phyloP scores from a whole-genome alignment of 2,329 filamentous ascomycete genomes.

The Nannizzia gypsea region DNA sequence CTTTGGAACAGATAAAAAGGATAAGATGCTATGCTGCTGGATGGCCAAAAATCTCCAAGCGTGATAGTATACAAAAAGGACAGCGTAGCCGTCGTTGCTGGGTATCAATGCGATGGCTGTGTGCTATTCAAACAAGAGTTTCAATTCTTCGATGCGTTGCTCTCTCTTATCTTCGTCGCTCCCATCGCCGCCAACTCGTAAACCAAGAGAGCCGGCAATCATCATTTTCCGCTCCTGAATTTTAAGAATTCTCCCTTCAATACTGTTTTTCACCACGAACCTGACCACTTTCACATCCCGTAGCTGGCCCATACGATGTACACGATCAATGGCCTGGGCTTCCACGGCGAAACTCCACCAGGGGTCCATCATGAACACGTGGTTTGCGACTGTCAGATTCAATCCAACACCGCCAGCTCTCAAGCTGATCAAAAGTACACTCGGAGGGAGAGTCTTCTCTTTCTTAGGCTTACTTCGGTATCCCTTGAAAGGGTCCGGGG shows the following conservation, averaged over 20 bases:
- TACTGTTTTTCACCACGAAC: constrained; percentile 81
- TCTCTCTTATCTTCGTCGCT: constrained; percentile 84
- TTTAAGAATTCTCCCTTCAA: constrained; percentile 87
- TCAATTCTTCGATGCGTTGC: constrained; percentile 86
- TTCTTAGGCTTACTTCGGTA: constrained; percentile 5
- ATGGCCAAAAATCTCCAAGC: not conserved
- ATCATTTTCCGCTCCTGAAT: constrained; percentile 82
- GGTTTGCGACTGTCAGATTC: constrained; percentile 76
- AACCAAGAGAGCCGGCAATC: constrained; percentile 84
- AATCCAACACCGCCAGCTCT: constrained; percentile 86
- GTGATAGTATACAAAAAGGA: not conserved
- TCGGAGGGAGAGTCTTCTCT: constrained; percentile 14
- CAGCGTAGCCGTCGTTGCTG: not conserved
- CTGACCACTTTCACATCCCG: constrained; percentile 73
- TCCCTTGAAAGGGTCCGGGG: not conserved
- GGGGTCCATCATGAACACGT: constrained; percentile 98
- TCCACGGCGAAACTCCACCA: constrained; percentile 99
- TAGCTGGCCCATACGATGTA: constrained; percentile 92
- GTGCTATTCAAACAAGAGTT: constrained; percentile 57
- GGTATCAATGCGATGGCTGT: not conserved
- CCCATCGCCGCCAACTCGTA: constrained; percentile 87
- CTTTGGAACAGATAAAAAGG: not conserved
- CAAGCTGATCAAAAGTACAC: constrained; percentile 68
- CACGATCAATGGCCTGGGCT: constrained; percentile 91
- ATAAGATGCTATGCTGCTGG: not conserved